Conservation (phyloP, 2,329 filamentous ascomycete genomes). For the Botryotinia calthae region DNA sequence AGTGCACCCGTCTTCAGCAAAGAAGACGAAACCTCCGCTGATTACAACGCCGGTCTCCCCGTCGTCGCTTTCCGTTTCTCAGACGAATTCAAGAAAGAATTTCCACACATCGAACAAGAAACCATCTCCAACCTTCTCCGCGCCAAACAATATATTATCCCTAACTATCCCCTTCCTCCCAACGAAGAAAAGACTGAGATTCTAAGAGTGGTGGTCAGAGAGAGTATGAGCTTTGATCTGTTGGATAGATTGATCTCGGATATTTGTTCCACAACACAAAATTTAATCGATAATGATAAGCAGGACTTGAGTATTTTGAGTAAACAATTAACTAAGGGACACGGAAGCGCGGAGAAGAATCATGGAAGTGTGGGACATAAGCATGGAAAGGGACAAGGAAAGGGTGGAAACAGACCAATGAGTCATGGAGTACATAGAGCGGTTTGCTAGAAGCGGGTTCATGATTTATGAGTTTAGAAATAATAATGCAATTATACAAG, state of each 20-base stretch:
- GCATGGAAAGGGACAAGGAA: conserved; percentile 27
- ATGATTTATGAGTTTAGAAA: background rate
- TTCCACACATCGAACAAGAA: conserved; percentile 62
- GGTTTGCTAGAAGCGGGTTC: conserved; percentile 43
- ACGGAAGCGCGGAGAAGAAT: conserved; percentile 40
- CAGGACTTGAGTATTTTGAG: conserved; percentile 47
- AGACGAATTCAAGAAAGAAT: conserved; percentile 59
- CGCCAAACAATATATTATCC: conserved; percentile 68
- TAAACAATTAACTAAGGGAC: conserved; percentile 42
- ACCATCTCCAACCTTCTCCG: conserved; percentile 60
- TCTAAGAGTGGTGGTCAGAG: conserved; percentile 63
- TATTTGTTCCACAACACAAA: conserved; percentile 59
- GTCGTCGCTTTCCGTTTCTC: conserved; percentile 66
- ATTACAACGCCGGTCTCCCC: conserved; percentile 63
- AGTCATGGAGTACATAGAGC: conserved; percentile 47
- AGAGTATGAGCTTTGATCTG: conserved; percentile 67
- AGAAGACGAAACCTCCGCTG: conserved; percentile 52
- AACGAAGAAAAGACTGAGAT: conserved; percentile 62
- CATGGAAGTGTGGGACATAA: conserved; percentile 34
- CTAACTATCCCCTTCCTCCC: conserved; percentile 66
- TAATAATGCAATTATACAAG: background rate
- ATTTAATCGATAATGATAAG: conserved; percentile 46
- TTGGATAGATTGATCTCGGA: conserved; percentile 62
- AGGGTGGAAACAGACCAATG: conserved; percentile 46
- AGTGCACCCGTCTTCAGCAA: conserved; percentile 40